A percentile compares a stretch with the other conserved stretches of the same genome.
Conservation (phyloP, 2,329 filamentous ascomycete genomes). For the Westerdykella sp. region DNA sequence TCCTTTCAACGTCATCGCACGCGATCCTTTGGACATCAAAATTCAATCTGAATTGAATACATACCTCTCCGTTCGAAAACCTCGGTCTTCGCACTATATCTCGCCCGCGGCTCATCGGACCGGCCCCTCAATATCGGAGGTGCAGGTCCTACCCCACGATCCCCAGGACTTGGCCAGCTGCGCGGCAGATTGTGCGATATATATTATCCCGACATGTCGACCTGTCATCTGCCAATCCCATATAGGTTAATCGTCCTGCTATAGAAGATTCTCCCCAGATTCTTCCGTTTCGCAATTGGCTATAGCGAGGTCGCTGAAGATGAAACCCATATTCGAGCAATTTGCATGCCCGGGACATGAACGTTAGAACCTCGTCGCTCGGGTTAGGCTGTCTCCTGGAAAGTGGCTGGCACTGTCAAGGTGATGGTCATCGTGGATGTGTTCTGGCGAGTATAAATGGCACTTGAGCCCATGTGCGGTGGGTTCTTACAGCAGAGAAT, state of each 20-base stretch:
- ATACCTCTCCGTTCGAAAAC: background rate
- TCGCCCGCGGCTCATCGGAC: slow-evolving; percentile 8
- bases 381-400: background rate
- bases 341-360: slow-evolving; percentile 8
- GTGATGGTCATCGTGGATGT: slow-evolving; percentile 1
- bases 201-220: slow-evolving; percentile 9
- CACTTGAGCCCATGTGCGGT: background rate
- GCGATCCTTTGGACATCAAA: background rate
- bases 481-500: background rate
- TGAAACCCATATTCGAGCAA: slow-evolving; percentile 12
- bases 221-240: slow-evolving; percentile 8
- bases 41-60: background rate
- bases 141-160: slow-evolving; percentile 8
- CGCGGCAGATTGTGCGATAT: slow-evolving; percentile 9
- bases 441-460: background rate
- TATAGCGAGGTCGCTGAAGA: slow-evolving; percentile 9
- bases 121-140: slow-evolving; percentile 3
- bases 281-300: slow-evolving; percentile 16
- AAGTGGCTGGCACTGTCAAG: slow-evolving; percentile 8
- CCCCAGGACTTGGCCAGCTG: slow-evolving; percentile 7
- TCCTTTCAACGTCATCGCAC: too few relatives aligned
- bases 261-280: slow-evolving; percentile 17
- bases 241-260: slow-evolving; percentile 12
- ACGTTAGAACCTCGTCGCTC: background rate
- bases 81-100: slow-evolving; percentile 1